A percentile compares a stretch with the other conserved stretches of the same genome.
Conservation (phyloP, 2,329 filamentous ascomycete genomes). For the Diaporthe citri region DNA sequence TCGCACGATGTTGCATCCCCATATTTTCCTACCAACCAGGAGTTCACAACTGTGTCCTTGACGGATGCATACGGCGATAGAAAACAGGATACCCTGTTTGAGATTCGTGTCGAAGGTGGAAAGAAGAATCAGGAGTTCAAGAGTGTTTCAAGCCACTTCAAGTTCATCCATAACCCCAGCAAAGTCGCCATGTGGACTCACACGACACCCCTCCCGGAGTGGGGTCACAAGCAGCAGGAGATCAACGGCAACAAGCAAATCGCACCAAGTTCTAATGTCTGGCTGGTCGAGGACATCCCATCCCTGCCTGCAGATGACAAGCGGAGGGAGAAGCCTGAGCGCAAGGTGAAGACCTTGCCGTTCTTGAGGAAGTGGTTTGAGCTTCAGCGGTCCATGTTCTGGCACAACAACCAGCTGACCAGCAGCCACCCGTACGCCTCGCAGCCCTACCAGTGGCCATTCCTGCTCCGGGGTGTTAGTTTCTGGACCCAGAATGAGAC, state of each 20-base stretch:
- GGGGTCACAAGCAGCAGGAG: conserved; percentile 97
- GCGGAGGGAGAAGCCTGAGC: conserved; percentile 81
- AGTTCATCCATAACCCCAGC: conserved; percentile 92
- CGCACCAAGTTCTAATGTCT: conserved; percentile 89
- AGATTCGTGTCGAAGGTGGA: conserved; percentile 88
- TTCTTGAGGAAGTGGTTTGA: conserved; percentile 97
- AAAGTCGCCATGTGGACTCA: conserved; percentile 99
- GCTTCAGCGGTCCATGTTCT: conserved; percentile 98
- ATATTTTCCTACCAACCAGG: conserved; percentile 96
- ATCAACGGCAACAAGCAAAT: conserved; percentile 99
- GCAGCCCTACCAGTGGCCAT: conserved; percentile 96
- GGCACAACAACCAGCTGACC: conserved; percentile 98
- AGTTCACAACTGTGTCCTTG: conserved; percentile 86
- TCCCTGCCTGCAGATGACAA: conserved; percentile 78
- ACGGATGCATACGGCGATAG: conserved; percentile 81
- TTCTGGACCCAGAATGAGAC: conserved; percentile 99
- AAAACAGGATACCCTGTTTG: conserved; percentile 91
- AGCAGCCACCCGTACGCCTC: conserved; percentile 97
- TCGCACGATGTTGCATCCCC: conserved; percentile 98
- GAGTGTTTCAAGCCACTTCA: conserved; percentile 93
- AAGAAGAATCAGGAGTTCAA: conserved; percentile 88
- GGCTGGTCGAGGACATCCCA: conserved; percentile 93
- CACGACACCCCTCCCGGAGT: conserved; percentile 93
- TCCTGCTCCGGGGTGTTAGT: conserved; percentile 95
- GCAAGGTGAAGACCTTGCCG: conserved; percentile 84